Conservation (phyloP, 169 alveolate genomes). For the Plasmodium chabaudi region DNA sequence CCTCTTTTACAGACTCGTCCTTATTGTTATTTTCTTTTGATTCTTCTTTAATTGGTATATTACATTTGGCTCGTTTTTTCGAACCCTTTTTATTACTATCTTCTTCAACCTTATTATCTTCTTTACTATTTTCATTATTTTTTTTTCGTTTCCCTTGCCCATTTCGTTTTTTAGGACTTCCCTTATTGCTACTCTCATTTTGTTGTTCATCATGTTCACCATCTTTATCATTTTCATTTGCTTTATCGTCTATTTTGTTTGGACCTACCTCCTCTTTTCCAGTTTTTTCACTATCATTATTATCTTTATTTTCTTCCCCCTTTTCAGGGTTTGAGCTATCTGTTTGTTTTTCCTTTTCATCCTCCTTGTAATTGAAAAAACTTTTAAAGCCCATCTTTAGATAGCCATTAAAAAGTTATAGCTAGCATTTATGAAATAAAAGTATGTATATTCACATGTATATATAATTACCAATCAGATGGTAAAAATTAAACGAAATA, state of each 20-base stretch:
- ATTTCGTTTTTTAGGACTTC: neutral
- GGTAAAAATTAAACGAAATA: neutral
- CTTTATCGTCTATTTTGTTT: neutral
- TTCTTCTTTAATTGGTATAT: neutral
- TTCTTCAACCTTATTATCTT: neutral
- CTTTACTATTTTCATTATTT: neutral
- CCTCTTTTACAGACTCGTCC: neutral
- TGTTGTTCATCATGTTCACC: neutral
- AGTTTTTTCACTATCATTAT: neutral
- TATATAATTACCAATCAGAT: neutral
- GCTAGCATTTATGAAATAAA: neutral
- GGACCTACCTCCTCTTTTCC: neutral
- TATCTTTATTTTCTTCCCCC: neutral
- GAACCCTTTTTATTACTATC: neutral
- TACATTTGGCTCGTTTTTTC: neutral
- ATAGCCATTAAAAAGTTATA: neutral
- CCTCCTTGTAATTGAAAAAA: slow-evolving; percentile 24
- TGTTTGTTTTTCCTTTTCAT: slow-evolving; percentile 3
- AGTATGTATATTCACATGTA: neutral
- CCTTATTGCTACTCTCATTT: neutral
- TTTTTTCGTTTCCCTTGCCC: neutral
- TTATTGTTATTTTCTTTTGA: neutral
- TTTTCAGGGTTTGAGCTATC: slow-evolving; percentile 12
- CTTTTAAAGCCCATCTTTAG: slow-evolving; percentile 52
- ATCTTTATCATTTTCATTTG: neutral